phyloP scores from a whole-genome alignment of 371 early-diverging fungal species.

The Lichtheimia corymbifera region DNA sequence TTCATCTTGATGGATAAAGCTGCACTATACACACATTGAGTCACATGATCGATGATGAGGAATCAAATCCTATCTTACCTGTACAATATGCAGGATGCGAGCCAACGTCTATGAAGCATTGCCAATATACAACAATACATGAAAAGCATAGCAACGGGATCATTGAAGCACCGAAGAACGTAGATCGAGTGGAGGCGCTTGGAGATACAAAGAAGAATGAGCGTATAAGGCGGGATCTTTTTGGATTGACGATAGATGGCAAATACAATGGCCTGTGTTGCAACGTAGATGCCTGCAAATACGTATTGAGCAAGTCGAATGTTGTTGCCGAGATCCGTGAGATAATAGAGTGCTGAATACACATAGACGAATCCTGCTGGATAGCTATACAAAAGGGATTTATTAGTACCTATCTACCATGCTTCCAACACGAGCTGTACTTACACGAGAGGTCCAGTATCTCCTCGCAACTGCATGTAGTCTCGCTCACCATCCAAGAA shows the following conservation, averaged over 20 bases:
- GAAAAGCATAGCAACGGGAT: slow-evolving; percentile 84
- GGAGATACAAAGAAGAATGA: slow-evolving; percentile 68
- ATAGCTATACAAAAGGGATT: slow-evolving; percentile 59
- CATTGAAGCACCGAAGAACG: slow-evolving; percentile 89
- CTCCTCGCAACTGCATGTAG: slow-evolving; percentile 80
- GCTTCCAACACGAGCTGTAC: neutral
- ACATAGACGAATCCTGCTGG: slow-evolving; percentile 94
- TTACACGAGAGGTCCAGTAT: slow-evolving; percentile 92
- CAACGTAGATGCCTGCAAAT: slow-evolving; percentile 76
- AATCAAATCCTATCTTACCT: slow-evolving; percentile 43
- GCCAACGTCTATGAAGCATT: slow-evolving; percentile 57
- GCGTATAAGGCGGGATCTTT: slow-evolving; percentile 61
- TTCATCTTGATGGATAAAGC: slow-evolving; percentile 94
- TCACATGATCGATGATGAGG: neutral
- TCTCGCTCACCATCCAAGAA: slow-evolving; percentile 81
- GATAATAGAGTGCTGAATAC: slow-evolving; percentile 68
- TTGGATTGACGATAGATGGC: slow-evolving; percentile 61
- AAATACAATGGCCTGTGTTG: slow-evolving; percentile 64
- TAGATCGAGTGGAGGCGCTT: slow-evolving; percentile 90
- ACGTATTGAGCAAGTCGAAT: slow-evolving; percentile 78
- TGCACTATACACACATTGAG: slow-evolving; percentile 51
- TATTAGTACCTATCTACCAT: too few relatives aligned
- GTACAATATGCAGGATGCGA: slow-evolving; percentile 58
- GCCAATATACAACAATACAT: slow-evolving; percentile 66
- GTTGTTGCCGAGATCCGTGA: slow-evolving; percentile 72